Percentiles rank a stretch among this genome's conserved stretches.
phyloP scores from a whole-genome alignment of 73 alveolate genomes.

The Breviolum minutum region DNA sequence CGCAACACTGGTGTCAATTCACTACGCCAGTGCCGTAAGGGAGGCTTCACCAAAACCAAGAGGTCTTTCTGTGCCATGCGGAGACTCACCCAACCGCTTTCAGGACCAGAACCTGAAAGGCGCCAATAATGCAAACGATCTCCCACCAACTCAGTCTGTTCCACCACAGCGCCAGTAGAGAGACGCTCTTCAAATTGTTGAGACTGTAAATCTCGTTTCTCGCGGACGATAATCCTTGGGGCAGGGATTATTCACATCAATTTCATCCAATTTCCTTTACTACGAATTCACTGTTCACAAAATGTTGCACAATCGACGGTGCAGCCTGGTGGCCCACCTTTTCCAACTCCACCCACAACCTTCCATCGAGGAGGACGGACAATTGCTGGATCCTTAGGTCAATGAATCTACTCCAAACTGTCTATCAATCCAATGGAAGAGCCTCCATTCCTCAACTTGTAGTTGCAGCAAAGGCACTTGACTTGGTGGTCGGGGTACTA shows the following conservation, averaged over 20 bases:
- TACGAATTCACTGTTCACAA: neutral
- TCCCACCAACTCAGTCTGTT: constrained; percentile 33
- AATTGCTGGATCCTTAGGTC: neutral
- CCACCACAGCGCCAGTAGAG: constrained; percentile 61
- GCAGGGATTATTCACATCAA: neutral
- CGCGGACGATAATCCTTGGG: constrained; percentile 64
- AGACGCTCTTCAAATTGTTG: constrained; percentile 31
- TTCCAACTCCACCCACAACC: constrained; percentile 73
- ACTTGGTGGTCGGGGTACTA: neutral
- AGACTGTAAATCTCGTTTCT: constrained; percentile 33
- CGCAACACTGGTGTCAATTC: constrained; percentile 10
- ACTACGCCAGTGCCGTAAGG: constrained; percentile 37
- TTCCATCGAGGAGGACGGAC: constrained; percentile 19
- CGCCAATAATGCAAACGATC: neutral
- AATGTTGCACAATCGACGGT: neutral
- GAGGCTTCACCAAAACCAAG: constrained; percentile 7
- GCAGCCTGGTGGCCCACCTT: constrained; percentile 63
- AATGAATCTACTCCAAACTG: too few relatives aligned
- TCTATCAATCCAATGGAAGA: too few relatives aligned
- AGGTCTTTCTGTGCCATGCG: constrained; percentile 45
- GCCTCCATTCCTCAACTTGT: neutral
- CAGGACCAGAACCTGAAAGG: constrained; percentile 9
- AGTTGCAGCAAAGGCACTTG: neutral
- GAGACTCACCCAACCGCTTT: constrained; percentile 15
- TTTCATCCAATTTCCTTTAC: neutral